Percentiles rank a stretch among this genome's conserved stretches.
These are phyloP conservation scores for Fusarium brachygibbosum DNA, from an alignment of 2,329 filamentous ascomycete species.

Conservation along the genomic window DNA sequence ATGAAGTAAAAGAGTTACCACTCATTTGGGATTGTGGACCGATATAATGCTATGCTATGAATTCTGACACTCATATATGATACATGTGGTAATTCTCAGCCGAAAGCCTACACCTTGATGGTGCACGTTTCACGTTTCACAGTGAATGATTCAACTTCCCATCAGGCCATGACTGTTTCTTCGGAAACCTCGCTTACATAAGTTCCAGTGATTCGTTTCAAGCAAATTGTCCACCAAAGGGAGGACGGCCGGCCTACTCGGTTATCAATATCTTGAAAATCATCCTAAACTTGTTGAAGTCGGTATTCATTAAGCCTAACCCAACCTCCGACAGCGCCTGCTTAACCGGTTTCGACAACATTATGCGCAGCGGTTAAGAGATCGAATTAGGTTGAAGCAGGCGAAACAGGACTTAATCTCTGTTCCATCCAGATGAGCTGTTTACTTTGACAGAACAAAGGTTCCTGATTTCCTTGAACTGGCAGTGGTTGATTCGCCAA, in stretches of 20 bases:
- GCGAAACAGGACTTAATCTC: neutral
- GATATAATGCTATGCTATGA: neutral
- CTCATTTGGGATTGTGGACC: neutral
- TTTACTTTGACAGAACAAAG: neutral
- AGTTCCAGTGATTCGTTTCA: conserved; percentile 1
- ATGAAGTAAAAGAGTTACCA: neutral
- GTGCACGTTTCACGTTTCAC: conserved; percentile 3
- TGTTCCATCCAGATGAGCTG: neutral
- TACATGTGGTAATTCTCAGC: neutral
- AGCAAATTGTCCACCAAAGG: neutral
- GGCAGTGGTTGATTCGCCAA: neutral
- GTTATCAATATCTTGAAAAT: neutral
- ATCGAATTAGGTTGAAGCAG: neutral
- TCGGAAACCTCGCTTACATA: conserved; percentile 4
- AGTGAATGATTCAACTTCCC: neutral
- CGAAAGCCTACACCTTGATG: neutral
- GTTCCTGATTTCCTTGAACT: neutral
- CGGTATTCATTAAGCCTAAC: neutral
- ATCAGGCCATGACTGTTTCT: neutral
- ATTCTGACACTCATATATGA: neutral
- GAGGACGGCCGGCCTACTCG: neutral
- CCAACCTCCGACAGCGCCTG: neutral
- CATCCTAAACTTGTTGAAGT: neutral
- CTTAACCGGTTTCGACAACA: neutral
- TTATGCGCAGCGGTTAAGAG: neutral